Conservation (phyloP, 345 rosid genomes). For the Moricandia arvensis region DNA sequence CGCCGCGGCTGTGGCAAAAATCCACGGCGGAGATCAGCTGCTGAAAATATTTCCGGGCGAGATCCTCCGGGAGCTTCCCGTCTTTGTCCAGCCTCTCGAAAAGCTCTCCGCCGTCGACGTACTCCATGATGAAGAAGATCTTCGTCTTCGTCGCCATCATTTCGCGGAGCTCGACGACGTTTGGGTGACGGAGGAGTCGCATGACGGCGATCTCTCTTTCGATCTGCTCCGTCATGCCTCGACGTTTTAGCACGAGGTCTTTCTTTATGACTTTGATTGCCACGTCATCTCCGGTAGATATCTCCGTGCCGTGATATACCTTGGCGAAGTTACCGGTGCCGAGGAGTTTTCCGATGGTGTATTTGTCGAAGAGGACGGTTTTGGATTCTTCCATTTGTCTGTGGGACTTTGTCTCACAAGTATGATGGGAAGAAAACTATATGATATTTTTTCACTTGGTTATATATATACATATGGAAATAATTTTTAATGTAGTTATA, state of each 20-base stretch:
- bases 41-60: slow-evolving; percentile 64
- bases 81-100: slow-evolving; percentile 53
- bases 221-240: slow-evolving; percentile 74
- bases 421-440: not conserved
- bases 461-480: slow-evolving; percentile 3
- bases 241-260: slow-evolving; percentile 44
- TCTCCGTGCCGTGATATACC: slow-evolving; percentile 60
- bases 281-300: slow-evolving; percentile 50
- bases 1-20: slow-evolving; percentile 83
- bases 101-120: slow-evolving; percentile 75
- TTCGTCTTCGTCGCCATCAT: slow-evolving; percentile 71
- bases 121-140: slow-evolving; percentile 77
- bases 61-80: slow-evolving; percentile 67
- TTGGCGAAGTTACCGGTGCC: slow-evolving; percentile 89
- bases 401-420: slow-evolving; percentile 1
- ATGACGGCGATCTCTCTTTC: slow-evolving; percentile 72
- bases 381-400: slow-evolving; percentile 38
- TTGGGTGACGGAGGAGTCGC: slow-evolving; percentile 75
- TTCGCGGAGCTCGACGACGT: slow-evolving; percentile 69
- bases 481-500: slow-evolving; percentile 8
- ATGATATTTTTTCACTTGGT: not conserved
- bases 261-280: slow-evolving; percentile 72
- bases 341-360: slow-evolving; percentile 59
- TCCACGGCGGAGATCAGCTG: slow-evolving; percentile 71
- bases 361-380: slow-evolving; percentile 52